Evolutionary conservation across 768 basidiomycete species (phyloP).

Genomic region (Exidia glandulosa): DNA sequence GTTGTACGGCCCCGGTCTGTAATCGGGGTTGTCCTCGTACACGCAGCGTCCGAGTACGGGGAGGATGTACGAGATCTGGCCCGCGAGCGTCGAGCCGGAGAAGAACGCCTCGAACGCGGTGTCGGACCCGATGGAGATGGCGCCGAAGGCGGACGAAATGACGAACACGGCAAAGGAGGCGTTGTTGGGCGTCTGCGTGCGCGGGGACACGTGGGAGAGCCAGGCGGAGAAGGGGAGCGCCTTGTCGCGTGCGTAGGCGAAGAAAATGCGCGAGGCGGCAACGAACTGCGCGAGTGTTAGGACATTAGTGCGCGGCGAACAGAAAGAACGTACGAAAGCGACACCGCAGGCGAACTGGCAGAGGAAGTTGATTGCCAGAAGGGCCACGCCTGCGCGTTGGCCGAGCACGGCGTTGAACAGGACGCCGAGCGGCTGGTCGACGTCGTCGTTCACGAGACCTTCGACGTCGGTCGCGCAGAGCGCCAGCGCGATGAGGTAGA

Average conservation of each 20-base stretch:
- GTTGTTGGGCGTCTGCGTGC: neutral
- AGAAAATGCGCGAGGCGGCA: neutral
- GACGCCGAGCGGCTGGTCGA: neutral
- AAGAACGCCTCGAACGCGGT: slow-evolving; percentile 1
- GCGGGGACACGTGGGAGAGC: neutral
- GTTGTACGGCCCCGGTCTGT: neutral
- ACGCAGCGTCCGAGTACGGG: neutral
- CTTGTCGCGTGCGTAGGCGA: neutral
- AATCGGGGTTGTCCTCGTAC: neutral
- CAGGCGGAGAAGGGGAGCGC: neutral
- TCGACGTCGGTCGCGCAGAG: neutral
- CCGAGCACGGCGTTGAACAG: neutral
- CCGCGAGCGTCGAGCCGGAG: neutral
- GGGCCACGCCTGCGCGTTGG: neutral
- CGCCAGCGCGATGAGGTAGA: neutral
- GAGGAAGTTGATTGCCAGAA: neutral
- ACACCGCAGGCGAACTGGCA: neutral
- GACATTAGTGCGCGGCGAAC: neutral
- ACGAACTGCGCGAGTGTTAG: neutral
- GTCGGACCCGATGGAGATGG: neutral
- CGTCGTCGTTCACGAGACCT: neutral
- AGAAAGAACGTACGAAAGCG: neutral
- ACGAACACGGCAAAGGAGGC: neutral
- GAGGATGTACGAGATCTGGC: neutral
- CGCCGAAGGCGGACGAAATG: neutral